Conservation (phyloP, 306 rosid species). For the Fragaria vesca region DNA sequence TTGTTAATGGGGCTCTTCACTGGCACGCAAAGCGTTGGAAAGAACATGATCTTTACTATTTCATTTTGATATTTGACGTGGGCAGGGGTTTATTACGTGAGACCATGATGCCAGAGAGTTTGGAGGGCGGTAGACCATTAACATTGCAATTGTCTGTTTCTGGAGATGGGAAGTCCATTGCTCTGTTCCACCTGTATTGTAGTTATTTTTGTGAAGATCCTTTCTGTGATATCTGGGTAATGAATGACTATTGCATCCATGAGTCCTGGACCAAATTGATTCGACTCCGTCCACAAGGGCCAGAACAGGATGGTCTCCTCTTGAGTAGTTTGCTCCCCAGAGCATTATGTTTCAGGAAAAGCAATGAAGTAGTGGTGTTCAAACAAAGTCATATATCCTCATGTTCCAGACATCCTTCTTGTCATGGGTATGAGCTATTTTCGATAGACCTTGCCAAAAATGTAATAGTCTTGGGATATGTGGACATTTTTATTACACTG, state of each 20-base stretch:
- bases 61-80: not conserved
- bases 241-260: not conserved
- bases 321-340: not conserved
- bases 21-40: not conserved
- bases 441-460: not conserved
- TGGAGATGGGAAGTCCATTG: not conserved
- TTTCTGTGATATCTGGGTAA: not conserved
- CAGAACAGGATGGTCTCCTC: not conserved
- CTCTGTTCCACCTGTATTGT: not conserved
- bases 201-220: not conserved
- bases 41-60: not conserved
- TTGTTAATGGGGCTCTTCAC: slow-evolving; percentile 7
- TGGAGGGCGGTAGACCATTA: not conserved
- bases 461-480: not conserved
- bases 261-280: slow-evolving; percentile 5
- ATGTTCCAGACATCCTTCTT: not conserved
- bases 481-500: not conserved
- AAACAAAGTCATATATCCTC: not conserved
- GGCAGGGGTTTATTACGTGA: not conserved
- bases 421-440: not conserved
- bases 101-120: not conserved
- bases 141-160: not conserved
- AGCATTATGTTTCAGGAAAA: not conserved
- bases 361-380: not conserved
- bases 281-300: not conserved